Evolutionary conservation across 2,329 filamentous ascomycete species (phyloP).

Genomic region (Parasarocladium wereldwijsianum): DNA sequence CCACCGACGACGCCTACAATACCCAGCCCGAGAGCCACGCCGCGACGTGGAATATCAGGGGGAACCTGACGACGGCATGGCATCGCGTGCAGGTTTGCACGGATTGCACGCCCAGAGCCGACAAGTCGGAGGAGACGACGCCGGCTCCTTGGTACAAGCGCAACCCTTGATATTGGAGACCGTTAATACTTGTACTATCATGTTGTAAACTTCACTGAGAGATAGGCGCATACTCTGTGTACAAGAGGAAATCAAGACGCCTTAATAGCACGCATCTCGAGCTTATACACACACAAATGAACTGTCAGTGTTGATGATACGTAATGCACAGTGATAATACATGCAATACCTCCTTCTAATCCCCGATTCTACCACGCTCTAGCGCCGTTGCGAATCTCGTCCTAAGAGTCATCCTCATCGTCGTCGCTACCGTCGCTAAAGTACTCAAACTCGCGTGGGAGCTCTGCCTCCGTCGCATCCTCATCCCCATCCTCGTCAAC

Average conservation of each 20-base stretch:
- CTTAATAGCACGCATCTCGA: not conserved
- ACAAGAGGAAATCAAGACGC: too few species aligned
- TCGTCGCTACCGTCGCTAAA: slow-evolving; percentile 48
- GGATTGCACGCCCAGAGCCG: slow-evolving; percentile 13
- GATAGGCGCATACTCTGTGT: too few species aligned
- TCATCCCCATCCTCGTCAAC: slow-evolving; percentile 79
- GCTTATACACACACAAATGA: slow-evolving; percentile 1
- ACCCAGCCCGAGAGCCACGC: slow-evolving; percentile 47
- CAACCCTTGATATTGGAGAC: too few species aligned
- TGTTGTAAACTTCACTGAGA: too few species aligned
- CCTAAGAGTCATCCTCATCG: slow-evolving; percentile 23
- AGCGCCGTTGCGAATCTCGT: too few species aligned
- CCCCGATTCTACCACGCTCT: too few species aligned
- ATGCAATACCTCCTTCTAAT: too few species aligned
- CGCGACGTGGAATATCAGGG: slow-evolving; percentile 47
- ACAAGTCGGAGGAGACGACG: too few species aligned
- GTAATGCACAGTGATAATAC: too few species aligned
- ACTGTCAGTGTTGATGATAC: slow-evolving; percentile 14
- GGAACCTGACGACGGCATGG: slow-evolving; percentile 54
- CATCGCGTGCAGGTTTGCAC: slow-evolving; percentile 34
- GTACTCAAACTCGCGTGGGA: slow-evolving; percentile 66
- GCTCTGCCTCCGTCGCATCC: slow-evolving; percentile 54
- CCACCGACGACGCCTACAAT: slow-evolving; percentile 51
- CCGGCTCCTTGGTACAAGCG: too few species aligned
- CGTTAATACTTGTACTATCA: too few species aligned